Percentiles rank a stretch among this genome's conserved stretches.
phyloP scores from a whole-genome alignment of 306 rosid genomes.

The Acacia confusa region DNA sequence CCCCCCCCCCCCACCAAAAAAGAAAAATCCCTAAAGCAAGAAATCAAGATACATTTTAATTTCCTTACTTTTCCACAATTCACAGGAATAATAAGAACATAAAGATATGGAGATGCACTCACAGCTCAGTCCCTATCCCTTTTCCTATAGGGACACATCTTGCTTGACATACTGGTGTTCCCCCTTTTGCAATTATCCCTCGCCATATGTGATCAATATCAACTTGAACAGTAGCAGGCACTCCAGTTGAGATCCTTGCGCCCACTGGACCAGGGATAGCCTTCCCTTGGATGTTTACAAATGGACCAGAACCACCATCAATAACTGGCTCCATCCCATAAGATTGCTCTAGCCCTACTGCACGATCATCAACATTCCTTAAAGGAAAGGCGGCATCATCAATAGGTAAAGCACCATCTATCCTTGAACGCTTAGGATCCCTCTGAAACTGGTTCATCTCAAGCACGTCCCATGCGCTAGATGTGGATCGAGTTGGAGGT shows the following conservation, averaged over 20 bases:
- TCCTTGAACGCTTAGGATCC: constrained; percentile 77
- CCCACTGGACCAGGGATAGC: constrained; percentile 59
- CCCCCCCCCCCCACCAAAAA: not conserved
- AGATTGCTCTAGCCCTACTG: constrained; percentile 53
- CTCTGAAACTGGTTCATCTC: constrained; percentile 76
- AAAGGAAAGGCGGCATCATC: constrained; percentile 59
- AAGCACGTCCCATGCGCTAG: constrained; percentile 78
- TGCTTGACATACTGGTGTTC: constrained; percentile 95
- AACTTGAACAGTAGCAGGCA: constrained; percentile 48
- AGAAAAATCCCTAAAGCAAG: not conserved
- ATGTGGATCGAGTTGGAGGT: constrained; percentile 59
- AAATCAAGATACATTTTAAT: not conserved
- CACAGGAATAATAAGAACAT: constrained; percentile 13
- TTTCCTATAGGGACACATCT: constrained; percentile 90
- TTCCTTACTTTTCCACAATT: not conserved
- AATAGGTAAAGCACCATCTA: constrained; percentile 57
- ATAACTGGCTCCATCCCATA: constrained; percentile 51
- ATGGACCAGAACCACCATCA: constrained; percentile 51
- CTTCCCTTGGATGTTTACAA: constrained; percentile 54
- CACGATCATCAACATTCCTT: constrained; percentile 60
- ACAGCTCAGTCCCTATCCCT: constrained; percentile 87
- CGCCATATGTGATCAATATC: constrained; percentile 89
- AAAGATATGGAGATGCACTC: constrained; percentile 51
- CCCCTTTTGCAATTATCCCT: constrained; percentile 95
- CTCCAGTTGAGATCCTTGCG: constrained; percentile 53